A percentile compares a stretch with the other conserved stretches of the same genome.
These are phyloP conservation scores for Annulohypoxylon moriforme DNA, from an alignment of 495 filamentous ascomycete species.

Conservation along the genomic window DNA sequence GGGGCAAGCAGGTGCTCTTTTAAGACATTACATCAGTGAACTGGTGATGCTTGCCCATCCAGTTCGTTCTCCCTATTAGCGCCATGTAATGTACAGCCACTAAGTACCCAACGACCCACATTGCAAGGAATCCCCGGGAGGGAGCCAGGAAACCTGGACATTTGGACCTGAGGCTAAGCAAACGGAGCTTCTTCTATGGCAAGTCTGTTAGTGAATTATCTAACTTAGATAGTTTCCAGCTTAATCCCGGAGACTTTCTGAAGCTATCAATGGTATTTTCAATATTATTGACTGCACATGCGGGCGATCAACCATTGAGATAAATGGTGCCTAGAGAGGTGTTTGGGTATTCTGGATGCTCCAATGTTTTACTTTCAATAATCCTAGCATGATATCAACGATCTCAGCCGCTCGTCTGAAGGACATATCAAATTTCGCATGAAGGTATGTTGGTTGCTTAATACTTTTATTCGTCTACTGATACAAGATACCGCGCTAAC, in stretches of 20 bases:
- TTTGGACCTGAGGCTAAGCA: neutral
- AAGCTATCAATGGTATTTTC: neutral
- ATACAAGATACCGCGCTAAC: constrained; percentile 7
- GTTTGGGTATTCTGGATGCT: neutral
- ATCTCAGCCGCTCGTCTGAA: neutral
- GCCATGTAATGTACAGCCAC: constrained; percentile 23
- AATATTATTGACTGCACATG: neutral
- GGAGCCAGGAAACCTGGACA: constrained; percentile 3
- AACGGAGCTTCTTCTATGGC: neutral
- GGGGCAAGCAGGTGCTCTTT: constrained; percentile 27
- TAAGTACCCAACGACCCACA: constrained; percentile 13
- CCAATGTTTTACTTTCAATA: neutral
- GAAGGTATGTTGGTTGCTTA: neutral
- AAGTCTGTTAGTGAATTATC: neutral
- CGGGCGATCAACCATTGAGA: neutral
- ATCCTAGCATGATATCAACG: neutral
- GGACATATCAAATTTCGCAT: neutral
- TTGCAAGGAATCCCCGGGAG: constrained; percentile 19
- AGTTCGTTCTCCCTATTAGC: constrained; percentile 23
- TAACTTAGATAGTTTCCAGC: neutral
- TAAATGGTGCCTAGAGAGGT: neutral
- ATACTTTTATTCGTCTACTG: neutral
- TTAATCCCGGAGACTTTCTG: neutral
- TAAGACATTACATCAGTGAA: constrained; percentile 41
- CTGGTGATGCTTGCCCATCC: constrained; percentile 30